phyloP scores from a whole-genome alignment of 2,329 filamentous ascomycete genomes.

The Hypoxylon sp. region DNA sequence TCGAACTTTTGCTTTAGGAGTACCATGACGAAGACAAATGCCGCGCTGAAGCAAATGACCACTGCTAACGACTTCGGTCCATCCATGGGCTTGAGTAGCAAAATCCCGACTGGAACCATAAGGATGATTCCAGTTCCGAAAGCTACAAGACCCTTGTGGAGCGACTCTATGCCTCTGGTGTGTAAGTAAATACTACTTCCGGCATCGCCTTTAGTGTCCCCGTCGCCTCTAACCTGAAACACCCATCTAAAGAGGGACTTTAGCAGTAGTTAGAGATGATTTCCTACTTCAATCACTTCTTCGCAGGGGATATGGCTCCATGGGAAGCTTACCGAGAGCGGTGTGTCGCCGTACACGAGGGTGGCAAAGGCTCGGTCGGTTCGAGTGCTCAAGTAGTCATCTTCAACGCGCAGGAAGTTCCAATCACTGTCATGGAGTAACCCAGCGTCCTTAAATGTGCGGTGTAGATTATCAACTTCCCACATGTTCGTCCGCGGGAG shows the following conservation, averaged over 20 bases:
- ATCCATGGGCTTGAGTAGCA: constrained; percentile 20
- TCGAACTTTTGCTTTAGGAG: constrained; percentile 15
- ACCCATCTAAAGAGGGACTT: constrained; percentile 22
- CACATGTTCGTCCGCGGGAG: constrained; percentile 1
- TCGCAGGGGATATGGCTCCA: not conserved
- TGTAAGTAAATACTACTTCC: not conserved
- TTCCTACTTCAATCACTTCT: not conserved
- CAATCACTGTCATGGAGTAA: constrained; percentile 4
- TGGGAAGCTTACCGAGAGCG: constrained; percentile 7
- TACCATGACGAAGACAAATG: constrained; percentile 15
- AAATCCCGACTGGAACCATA: constrained; percentile 15
- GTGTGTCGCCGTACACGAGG: constrained; percentile 21
- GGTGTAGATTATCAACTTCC: constrained; percentile 11
- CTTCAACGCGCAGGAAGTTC: constrained; percentile 12
- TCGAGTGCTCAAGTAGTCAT: constrained; percentile 15
- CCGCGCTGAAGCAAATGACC: constrained; percentile 17
- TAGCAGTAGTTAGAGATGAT: not conserved
- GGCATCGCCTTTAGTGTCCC: not conserved
- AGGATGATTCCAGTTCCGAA: constrained; percentile 8
- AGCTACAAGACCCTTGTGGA: constrained; percentile 20
- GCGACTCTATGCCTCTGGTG: constrained; percentile 16
- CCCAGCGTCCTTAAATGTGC: constrained; percentile 2
- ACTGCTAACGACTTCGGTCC: constrained; percentile 5
- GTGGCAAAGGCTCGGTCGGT: constrained; percentile 12
- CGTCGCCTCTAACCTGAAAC: not conserved